These are phyloP conservation scores for Dioscorea alata DNA, from an alignment of 106 monocot genomes.

Conservation along the genomic window DNA sequence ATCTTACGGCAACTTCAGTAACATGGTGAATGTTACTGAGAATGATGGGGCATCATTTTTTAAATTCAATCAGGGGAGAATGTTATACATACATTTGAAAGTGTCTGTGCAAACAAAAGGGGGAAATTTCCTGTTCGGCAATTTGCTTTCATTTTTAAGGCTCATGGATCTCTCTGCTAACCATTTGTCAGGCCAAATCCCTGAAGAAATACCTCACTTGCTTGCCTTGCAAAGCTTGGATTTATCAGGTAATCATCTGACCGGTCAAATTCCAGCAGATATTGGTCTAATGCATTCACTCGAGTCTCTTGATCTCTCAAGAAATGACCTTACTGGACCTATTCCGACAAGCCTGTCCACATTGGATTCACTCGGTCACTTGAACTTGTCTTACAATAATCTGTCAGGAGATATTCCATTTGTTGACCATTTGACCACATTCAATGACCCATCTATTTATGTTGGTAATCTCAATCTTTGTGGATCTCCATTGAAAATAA, in stretches of 20 bases:
- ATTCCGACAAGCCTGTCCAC: conserved; percentile 19
- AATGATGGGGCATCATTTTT: no score
- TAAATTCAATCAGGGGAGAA: no score
- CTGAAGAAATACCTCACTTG: neutral
- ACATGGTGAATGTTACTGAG: no score
- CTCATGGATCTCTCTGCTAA: neutral
- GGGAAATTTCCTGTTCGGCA: no score
- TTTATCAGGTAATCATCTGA: conserved; percentile 5
- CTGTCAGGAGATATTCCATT: neutral
- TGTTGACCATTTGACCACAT: neutral
- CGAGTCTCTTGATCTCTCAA: neutral
- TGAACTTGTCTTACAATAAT: neutral
- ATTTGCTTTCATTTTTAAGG: no score
- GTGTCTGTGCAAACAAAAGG: no score
- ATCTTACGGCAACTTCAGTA: no score
- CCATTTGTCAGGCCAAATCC: neutral
- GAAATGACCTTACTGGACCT: conserved; percentile 10
- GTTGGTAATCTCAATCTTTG: neutral
- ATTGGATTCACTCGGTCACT: neutral
- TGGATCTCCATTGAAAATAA: neutral
- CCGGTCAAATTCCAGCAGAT: neutral
- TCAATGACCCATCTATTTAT: neutral
- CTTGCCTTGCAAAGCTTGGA: neutral
- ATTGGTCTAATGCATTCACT: conserved; percentile 1
- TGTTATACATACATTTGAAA: no score